Evolutionary conservation across 257 asterid genomes (phyloP), one percentile per base, ranked within the genome.

Genomic region (Solanum clarkiae): DNA sequence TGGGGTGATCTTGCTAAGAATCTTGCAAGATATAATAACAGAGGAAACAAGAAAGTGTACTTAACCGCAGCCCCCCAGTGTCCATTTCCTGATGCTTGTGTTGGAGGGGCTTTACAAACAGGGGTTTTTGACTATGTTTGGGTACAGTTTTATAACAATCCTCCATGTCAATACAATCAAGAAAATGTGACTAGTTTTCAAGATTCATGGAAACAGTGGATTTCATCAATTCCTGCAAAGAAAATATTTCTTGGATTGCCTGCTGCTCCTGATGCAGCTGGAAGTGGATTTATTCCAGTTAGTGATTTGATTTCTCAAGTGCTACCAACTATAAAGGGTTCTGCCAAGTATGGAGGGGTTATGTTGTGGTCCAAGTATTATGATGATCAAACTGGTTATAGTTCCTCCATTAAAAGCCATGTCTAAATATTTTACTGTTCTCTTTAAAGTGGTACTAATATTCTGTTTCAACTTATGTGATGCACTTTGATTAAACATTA

Each of bases 61-160:
- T 80, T 92, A 47, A 92, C 86, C 6, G 93, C 91, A 15, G 93
- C 94, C 11, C 92, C 93, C 6, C 92, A 92, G 53, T 89, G 92
- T 86, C 93, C 92, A 4, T 90, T 89, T 55, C 94, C 92, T 2
- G 94, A 92, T 86, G 89, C 88, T 22, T 90, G 88, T 56, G 53
- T 90, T 6, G 92, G 92, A 6, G 87, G 83, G 10, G 91, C 93
- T 2, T 86, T 90, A 29, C 36, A 84, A 32, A 89, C 92, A 5
- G 90, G 91, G 16, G 85, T 90, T 49, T 90, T 90, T 49, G 90
- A 90, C 85, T 90, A 90, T 86, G 93, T 91, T 51, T 90, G 93
- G 91, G 89, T 90, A 3, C 93, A 90, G 71, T 89, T 90, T 59
- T 90, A 89, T 14, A 90, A 90, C 84, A 89, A 90, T 54, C 90